These are phyloP conservation scores for Dendrocalamus sinicus DNA, from an alignment of 176 grass and related monocot genomes.

Conservation along the genomic window DNA sequence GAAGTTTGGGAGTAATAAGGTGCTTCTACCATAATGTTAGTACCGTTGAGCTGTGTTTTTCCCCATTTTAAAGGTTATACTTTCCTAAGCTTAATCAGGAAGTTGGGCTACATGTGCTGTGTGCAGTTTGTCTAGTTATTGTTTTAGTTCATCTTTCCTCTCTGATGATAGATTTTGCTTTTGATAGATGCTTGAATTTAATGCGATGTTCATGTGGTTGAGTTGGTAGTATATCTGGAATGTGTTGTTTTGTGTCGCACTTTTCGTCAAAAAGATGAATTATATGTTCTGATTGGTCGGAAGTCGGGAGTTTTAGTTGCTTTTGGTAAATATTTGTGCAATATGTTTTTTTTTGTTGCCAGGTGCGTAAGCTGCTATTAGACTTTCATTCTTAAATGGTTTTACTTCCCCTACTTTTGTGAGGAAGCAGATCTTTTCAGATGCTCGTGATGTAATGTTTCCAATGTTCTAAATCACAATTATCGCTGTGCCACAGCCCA, in stretches of 20 bases:
- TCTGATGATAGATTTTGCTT: not conserved
- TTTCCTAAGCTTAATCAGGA: not conserved
- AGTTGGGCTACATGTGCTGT: not conserved
- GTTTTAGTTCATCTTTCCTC: not conserved
- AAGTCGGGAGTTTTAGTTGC: not conserved
- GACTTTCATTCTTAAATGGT: not conserved
- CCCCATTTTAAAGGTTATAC: not conserved
- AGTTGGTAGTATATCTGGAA: not conserved
- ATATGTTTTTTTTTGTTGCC: not conserved
- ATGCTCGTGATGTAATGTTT: not conserved
- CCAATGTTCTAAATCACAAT: not conserved
- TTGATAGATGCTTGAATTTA: not conserved
- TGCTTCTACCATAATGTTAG: slow-evolving; percentile 11
- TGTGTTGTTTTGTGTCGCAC: slow-evolving; percentile 17
- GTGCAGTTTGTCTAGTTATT: not conserved
- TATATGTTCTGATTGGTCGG: slow-evolving; percentile 23
- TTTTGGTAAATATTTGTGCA: slow-evolving; percentile 34
- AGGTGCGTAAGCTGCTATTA: not conserved
- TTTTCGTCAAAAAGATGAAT: slow-evolving; percentile 19
- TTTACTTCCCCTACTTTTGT: not conserved
- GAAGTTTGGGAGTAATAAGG: not conserved
- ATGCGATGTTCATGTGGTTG: slow-evolving; percentile 21
- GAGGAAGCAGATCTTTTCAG: not conserved
- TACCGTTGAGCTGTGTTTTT: not conserved
- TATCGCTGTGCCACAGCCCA: not conserved